Evolutionary conservation across 345 rosid species (phyloP).

Genomic region (Carallia brachiata): DNA sequence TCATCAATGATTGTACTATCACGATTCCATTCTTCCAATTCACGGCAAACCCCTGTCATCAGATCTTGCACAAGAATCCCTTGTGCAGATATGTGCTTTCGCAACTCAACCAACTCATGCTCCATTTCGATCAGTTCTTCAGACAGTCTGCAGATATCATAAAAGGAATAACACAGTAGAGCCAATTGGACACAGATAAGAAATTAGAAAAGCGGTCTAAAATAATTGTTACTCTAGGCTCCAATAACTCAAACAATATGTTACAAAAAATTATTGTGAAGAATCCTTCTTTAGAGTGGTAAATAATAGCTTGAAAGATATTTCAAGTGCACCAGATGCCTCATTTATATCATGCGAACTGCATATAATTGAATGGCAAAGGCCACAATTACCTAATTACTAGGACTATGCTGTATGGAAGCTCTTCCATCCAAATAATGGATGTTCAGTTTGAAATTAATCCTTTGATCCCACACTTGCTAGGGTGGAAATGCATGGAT

Average conservation of each 20-base stretch:
- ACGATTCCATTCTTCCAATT: constrained; percentile 71
- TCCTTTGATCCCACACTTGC: background rate
- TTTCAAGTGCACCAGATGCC: too few relatives aligned
- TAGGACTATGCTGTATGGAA: background rate
- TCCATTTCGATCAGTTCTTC: constrained; percentile 95
- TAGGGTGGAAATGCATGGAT: background rate
- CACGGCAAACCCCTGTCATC: constrained; percentile 71
- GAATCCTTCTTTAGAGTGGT: too few relatives aligned
- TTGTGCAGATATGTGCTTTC: constrained; percentile 83
- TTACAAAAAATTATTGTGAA: background rate
- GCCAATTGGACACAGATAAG: background rate
- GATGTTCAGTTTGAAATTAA: background rate
- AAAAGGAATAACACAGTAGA: constrained; percentile 8
- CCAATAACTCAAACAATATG: background rate
- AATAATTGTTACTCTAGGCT: background rate
- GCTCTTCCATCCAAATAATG: background rate
- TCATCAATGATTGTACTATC: constrained; percentile 35
- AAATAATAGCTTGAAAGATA: too few relatives aligned
- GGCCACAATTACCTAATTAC: background rate
- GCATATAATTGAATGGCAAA: too few relatives aligned
- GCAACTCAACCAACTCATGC: constrained; percentile 84
- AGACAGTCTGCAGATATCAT: constrained; percentile 56
- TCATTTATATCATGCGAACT: too few relatives aligned
- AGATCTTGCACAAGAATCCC: constrained; percentile 82
- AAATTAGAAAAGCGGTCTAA: background rate